Conservation (phyloP, 805 yeast species). For the Grigorovia yakushimaensis region DNA sequence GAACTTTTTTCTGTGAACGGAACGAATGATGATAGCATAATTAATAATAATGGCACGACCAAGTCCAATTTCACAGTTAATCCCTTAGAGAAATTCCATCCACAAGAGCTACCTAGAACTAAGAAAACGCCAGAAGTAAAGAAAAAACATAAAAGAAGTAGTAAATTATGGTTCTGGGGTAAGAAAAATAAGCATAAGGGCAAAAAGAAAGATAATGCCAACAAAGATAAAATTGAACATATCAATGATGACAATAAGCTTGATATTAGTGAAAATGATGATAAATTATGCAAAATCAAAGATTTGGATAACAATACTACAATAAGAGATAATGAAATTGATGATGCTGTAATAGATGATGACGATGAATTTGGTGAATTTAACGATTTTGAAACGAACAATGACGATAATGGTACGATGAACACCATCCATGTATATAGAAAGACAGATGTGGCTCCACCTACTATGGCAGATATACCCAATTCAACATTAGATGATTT, state of each 20-base stretch:
- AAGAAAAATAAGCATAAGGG: constrained; percentile 5
- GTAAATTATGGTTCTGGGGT: constrained; percentile 23
- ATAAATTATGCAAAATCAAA: no score
- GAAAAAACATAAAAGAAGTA: constrained; percentile 11
- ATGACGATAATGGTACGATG: no score
- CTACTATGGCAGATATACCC: no score
- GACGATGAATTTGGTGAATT: constrained; percentile 23
- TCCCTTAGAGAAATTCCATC: constrained; percentile 24
- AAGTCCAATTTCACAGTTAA: constrained; percentile 18
- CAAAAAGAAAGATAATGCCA: neutral
- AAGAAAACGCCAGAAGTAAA: constrained; percentile 8
- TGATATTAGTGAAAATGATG: neutral
- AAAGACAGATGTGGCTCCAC: no score
- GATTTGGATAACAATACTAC: neutral
- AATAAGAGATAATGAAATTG: neutral
- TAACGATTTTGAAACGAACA: constrained; percentile 8
- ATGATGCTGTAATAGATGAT: constrained; percentile 1
- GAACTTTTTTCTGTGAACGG: no score
- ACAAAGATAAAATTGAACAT: neutral
- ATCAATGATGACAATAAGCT: neutral
- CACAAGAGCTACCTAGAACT: constrained; percentile 18
- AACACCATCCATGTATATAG: no score
- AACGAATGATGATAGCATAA: neutral
- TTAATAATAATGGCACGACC: neutral
- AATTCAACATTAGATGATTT: neutral